These are phyloP conservation scores for Bocquillonia castaneifolia DNA, from an alignment of 441 rosid species.

Conservation along the genomic window DNA sequence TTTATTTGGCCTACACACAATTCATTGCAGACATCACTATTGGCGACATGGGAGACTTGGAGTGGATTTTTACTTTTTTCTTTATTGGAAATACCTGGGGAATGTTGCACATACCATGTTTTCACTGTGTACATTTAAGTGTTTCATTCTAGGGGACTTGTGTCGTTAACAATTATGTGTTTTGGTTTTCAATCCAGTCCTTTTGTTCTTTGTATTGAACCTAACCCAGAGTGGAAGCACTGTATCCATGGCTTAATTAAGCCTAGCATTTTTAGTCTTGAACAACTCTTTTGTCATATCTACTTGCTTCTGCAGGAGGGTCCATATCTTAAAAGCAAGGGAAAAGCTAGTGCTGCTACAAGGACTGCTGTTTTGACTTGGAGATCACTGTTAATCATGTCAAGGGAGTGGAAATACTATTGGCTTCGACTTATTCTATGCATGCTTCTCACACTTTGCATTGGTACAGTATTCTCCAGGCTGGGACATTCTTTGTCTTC, in stretches of 20 bases:
- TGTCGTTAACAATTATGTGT: not conserved
- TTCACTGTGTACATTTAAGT: not conserved
- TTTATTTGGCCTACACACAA: not conserved
- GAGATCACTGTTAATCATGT: constrained; percentile 94
- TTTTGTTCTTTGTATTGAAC: not conserved
- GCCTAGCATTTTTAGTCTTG: constrained; percentile 2
- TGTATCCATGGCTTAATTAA: not conserved
- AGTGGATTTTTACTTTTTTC: not conserved
- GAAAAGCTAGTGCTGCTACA: constrained; percentile 72
- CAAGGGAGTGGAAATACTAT: constrained; percentile 97
- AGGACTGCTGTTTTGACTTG: constrained; percentile 89
- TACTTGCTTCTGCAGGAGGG: constrained; percentile 61
- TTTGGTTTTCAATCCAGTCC: not conserved
- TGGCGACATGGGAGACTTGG: not conserved
- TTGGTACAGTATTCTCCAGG: constrained; percentile 88
- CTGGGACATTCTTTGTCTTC: constrained; percentile 92
- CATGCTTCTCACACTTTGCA: constrained; percentile 72
- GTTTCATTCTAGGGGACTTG: not conserved
- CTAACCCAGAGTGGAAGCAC: not conserved
- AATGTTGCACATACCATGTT: not conserved
- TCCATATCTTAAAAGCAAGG: constrained; percentile 82
- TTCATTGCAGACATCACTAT: not conserved
- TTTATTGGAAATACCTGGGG: not conserved
- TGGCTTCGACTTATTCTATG: constrained; percentile 91
- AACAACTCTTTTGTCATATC: constrained; percentile 12